These are phyloP conservation scores for Keithomyces neogunnii DNA, from an alignment of 2,329 filamentous ascomycete genomes.

Conservation along the genomic window DNA sequence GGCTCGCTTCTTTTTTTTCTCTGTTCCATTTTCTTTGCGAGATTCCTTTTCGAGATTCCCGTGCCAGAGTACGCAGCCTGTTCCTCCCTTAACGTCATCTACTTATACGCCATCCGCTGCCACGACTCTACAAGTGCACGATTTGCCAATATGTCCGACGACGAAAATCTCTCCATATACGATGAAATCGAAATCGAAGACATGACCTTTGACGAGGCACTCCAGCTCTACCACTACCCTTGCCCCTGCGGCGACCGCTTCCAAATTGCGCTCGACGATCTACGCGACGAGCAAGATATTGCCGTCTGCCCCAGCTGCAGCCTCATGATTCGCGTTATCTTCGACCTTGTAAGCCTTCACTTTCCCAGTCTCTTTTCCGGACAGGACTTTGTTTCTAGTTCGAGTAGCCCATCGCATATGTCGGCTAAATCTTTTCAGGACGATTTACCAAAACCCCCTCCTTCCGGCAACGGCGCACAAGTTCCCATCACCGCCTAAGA, in stretches of 20 bases:
- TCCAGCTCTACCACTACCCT: constrained; percentile 90
- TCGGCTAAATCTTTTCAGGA: constrained; percentile 22
- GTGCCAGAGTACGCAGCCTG: not conserved
- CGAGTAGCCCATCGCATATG: not conserved
- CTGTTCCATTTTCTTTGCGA: no score
- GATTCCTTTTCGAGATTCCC: not conserved
- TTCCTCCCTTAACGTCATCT: not conserved
- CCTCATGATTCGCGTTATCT: constrained; percentile 92
- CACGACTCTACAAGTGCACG: not conserved
- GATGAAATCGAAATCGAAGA: constrained; percentile 99
- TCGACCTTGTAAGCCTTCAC: constrained; percentile 59
- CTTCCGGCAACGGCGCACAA: constrained; percentile 22
- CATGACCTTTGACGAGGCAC: constrained; percentile 78
- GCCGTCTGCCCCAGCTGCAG: constrained; percentile 97
- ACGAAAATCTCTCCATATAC: constrained; percentile 67
- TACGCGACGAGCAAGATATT: constrained; percentile 84
- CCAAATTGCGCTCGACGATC: constrained; percentile 76
- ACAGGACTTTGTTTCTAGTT: not conserved
- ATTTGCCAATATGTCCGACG: constrained; percentile 47
- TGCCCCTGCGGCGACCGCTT: constrained; percentile 97
- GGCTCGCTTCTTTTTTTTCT: no score
- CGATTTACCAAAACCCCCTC: constrained; percentile 32
- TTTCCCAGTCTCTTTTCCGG: not conserved
- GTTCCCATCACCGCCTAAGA: constrained; percentile 32
- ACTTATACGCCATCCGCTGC: not conserved